Conservation (phyloP, 2,329 filamentous ascomycete genomes). For the Bipolaris victoriae region DNA sequence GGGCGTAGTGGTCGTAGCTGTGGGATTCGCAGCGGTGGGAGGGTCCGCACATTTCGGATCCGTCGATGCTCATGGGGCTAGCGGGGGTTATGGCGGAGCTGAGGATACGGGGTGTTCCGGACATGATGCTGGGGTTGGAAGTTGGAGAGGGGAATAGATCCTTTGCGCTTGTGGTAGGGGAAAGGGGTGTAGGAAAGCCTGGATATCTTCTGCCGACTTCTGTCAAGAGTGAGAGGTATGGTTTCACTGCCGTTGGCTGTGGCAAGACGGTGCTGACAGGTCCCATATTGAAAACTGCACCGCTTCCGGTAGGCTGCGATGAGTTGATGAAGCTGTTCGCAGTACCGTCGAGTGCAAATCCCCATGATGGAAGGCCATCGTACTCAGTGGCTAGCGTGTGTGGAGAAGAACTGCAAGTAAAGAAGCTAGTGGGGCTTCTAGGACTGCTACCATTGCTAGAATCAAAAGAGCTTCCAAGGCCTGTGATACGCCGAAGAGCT, state of each 20-base stretch:
- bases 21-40: conserved; percentile 23
- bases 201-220: conserved; percentile 40
- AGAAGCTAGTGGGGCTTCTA: conserved; percentile 22
- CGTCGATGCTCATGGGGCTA: conserved; percentile 38
- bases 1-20: conserved; percentile 20
- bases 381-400: conserved; percentile 10
- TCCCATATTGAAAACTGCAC: conserved; percentile 29
- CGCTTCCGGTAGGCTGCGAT: conserved; percentile 4
- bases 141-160: conserved; percentile 37
- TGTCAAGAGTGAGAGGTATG: conserved; percentile 32
- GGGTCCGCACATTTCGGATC: conserved; percentile 31
- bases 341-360: conserved; percentile 24
- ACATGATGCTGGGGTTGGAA: conserved; percentile 23
- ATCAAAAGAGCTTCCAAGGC: conserved; percentile 30
- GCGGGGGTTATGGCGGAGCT: conserved; percentile 19
- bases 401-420: conserved; percentile 19
- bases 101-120: conserved; percentile 14
- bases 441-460: conserved; percentile 23
- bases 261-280: conserved; percentile 15
- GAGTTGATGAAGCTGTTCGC: conserved; percentile 4
- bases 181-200: conserved; percentile 42
- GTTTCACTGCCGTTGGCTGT: conserved; percentile 8
- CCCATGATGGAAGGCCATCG: conserved; percentile 14
- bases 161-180: conserved; percentile 39
- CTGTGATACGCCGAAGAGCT: conserved; percentile 39